Percentiles rank a stretch among this genome's conserved stretches.
Evolutionary conservation across 1,284 basidiomycete genomes (phyloP).

Genomic region (Leccinum fallax): DNA sequence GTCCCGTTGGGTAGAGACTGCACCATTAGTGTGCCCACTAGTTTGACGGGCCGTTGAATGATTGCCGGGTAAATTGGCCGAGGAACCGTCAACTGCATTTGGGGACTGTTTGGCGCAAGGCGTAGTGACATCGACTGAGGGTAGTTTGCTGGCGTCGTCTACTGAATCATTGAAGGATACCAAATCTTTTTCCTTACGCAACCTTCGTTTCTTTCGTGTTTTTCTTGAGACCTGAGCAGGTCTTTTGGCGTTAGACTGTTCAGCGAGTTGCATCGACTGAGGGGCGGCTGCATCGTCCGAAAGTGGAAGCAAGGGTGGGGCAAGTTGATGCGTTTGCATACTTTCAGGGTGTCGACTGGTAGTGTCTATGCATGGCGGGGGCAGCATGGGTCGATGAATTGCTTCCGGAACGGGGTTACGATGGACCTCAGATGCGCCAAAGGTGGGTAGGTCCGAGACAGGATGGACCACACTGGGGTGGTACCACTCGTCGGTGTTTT

Average conservation of each 20-base stretch:
- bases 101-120: constrained; percentile 6
- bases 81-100: background rate
- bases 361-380: background rate
- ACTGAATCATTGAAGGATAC: background rate
- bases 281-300: background rate
- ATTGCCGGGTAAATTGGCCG: background rate
- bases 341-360: background rate
- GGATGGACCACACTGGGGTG: constrained; percentile 17
- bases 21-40: background rate
- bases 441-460: constrained; percentile 14
- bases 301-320: background rate
- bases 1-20: background rate
- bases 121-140: background rate
- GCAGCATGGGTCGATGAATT: background rate
- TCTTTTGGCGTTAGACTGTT: background rate
- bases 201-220: constrained; percentile 23
- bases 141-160: background rate
- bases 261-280: constrained; percentile 4
- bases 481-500: constrained; percentile 32
- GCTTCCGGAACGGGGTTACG: background rate
- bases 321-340: background rate
- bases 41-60: background rate
- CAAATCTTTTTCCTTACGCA: constrained; percentile 9
- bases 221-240: constrained; percentile 8
- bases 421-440: constrained; percentile 7